Conservation (phyloP, 768 basidiomycete species). For the Coprinopsis sp. region DNA sequence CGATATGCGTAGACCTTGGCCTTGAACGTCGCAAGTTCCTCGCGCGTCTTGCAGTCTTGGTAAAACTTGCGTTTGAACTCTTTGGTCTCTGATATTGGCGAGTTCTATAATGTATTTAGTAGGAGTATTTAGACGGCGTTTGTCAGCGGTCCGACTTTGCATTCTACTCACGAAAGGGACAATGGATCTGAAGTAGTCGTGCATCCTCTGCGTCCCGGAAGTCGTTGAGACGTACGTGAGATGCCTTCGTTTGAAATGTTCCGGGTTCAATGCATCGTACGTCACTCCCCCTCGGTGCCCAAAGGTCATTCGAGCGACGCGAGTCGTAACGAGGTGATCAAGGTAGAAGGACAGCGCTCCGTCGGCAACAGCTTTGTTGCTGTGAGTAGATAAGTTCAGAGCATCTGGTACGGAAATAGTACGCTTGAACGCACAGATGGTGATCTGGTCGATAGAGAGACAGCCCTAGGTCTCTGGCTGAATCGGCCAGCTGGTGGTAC, state of each 20-base stretch:
- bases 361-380: slow-evolving; percentile 23
- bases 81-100: slow-evolving; percentile 13
- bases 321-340: slow-evolving; percentile 8
- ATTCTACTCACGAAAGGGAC: slow-evolving; percentile 11
- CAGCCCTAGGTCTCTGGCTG: slow-evolving; percentile 27
- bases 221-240: neutral
- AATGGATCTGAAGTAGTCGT: slow-evolving; percentile 10
- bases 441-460: slow-evolving; percentile 41
- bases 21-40: slow-evolving; percentile 14
- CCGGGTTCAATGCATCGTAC: slow-evolving; percentile 11
- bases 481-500: slow-evolving; percentile 36
- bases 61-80: slow-evolving; percentile 16
- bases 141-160: neutral
- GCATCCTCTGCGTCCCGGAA: slow-evolving; percentile 7
- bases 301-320: slow-evolving; percentile 15
- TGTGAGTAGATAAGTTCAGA: neutral
- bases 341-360: slow-evolving; percentile 19
- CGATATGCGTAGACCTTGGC: neutral
- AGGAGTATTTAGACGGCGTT: neutral
- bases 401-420: neutral
- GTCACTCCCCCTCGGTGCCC: slow-evolving; percentile 6
- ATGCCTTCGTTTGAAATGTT: slow-evolving; percentile 8
- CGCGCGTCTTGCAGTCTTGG: slow-evolving; percentile 21
- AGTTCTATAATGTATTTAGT: neutral
- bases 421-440: slow-evolving; percentile 33